These are phyloP conservation scores for Oryza nivara DNA, from an alignment of 176 grass and related monocot genomes.

Conservation along the genomic window DNA sequence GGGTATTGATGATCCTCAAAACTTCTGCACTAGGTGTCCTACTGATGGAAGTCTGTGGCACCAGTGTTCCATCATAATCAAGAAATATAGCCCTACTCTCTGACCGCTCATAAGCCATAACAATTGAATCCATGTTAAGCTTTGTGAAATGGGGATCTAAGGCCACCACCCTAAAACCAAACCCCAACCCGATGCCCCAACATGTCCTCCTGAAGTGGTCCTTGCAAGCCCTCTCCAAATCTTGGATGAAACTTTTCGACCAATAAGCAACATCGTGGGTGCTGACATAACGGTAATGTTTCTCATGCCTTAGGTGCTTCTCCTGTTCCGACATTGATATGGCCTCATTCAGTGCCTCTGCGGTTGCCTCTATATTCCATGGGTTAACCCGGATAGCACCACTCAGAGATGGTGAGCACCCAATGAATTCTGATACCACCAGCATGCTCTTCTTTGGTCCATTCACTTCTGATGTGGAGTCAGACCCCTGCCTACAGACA, in stretches of 20 bases:
- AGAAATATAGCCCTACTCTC: constrained; percentile 81
- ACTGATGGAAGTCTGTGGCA: constrained; percentile 68
- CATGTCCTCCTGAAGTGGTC: constrained; percentile 89
- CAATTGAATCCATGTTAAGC: constrained; percentile 81
- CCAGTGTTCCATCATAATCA: constrained; percentile 94
- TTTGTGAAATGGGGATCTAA: constrained; percentile 91
- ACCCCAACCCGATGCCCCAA: constrained; percentile 96
- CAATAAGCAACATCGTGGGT: constrained; percentile 90
- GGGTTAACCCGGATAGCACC: constrained; percentile 94
- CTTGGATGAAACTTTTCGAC: constrained; percentile 75
- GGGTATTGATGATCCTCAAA: constrained; percentile 71
- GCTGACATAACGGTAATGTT: constrained; percentile 91
- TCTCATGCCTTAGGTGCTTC: constrained; percentile 94
- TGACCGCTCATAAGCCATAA: constrained; percentile 65
- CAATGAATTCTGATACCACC: constrained; percentile 96
- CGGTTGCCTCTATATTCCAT: constrained; percentile 88
- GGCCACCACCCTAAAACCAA: constrained; percentile 95
- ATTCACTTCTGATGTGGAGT: constrained; percentile 38
- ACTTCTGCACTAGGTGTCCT: constrained; percentile 65
- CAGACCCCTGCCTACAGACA: constrained; percentile 73
- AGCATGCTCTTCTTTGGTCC: constrained; percentile 86
- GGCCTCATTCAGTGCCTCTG: constrained; percentile 88
- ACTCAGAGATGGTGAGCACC: constrained; percentile 90
- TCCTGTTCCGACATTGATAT: constrained; percentile 74
- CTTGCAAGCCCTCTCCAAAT: constrained; percentile 83